Base-by-base conservation (phyloP, 371 early-diverging fungal species). In the Apophysomyces ossiformis region DNA sequence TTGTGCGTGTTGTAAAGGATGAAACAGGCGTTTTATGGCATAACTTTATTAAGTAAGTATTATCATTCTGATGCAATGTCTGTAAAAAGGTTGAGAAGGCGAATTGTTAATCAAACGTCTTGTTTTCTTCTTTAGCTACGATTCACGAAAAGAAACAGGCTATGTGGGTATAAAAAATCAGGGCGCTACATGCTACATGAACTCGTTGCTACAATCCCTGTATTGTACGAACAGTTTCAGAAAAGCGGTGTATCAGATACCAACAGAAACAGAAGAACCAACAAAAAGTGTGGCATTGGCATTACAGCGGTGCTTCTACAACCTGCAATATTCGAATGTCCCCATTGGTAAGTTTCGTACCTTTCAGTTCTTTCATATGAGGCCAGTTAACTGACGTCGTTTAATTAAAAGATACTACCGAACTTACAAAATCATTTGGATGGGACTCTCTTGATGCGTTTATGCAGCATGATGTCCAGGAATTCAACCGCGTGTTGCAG, bases 101-200 rank as follows among this genome's bases (percentile, higher is more conserved):
- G 2, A 26, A 26, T 3, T 3, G 32, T 26, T 26, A 26, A 26
- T 2, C 32, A 26, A 2, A 26, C 2, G 32, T 26, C 32, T 26
- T 26, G 32, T 26, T 3, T 26, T 26, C 32, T 26, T 26, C 1
- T 26, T 43, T 70, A 91, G 91, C 71, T 95, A 90, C 71, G 92
- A 95, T 74, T 94, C 97, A 45, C 91, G 92, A 71, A 83, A 87
- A 58, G 88, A 90, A 73, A 96, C 97, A 18, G 98, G 99, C 12
- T 93, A 86, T 71, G 94, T 98, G 38, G 99, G 99, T 1, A 81
- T 99, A 66, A 88, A 89, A 63, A 99, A 99, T 81, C 97, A 99
- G 71, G 99, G 99, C n/a, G 99, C 99, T 2, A 99, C 99, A 0
- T 99, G 99, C 81, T 99, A 99, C 78, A 95, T 99, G 93, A 99